phyloP scores from a whole-genome alignment of 2,329 filamentous ascomycete species.

The Colletotrichum salicis region DNA sequence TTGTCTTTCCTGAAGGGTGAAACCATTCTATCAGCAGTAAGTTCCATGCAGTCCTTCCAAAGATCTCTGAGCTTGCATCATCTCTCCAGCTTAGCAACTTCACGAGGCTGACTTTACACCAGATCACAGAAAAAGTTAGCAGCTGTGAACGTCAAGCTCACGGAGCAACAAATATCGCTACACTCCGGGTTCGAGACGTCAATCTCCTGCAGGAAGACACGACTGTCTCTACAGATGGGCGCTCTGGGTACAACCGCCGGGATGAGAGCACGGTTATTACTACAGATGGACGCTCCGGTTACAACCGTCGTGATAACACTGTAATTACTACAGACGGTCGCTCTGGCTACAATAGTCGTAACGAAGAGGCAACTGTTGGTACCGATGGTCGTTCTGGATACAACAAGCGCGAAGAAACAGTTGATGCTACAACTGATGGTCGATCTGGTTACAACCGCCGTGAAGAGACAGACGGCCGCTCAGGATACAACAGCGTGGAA shows the following conservation, averaged over 20 bases:
- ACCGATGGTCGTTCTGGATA: background rate
- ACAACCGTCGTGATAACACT: background rate
- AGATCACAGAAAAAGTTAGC: background rate
- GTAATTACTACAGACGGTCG: background rate
- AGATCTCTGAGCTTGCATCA: too few relatives aligned
- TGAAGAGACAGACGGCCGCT: background rate
- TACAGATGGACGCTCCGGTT: slow-evolving; percentile 1
- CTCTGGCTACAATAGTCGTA: background rate
- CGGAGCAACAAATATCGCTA: too few relatives aligned
- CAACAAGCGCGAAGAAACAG: background rate
- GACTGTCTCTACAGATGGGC: background rate
- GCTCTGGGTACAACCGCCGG: slow-evolving; percentile 7
- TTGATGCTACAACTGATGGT: too few relatives aligned
- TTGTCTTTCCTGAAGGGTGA: background rate
- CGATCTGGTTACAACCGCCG: background rate
- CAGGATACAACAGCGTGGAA: background rate
- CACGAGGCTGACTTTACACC: background rate
- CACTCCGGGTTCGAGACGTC: background rate
- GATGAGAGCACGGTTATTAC: background rate
- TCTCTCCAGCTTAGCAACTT: background rate
- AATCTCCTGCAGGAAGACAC: background rate
- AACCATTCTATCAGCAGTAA: background rate
- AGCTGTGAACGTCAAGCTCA: background rate
- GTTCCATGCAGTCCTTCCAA: too few relatives aligned
- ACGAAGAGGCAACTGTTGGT: background rate